Conservation (phyloP, 768 basidiomycete species). For the Imleria badia region DNA sequence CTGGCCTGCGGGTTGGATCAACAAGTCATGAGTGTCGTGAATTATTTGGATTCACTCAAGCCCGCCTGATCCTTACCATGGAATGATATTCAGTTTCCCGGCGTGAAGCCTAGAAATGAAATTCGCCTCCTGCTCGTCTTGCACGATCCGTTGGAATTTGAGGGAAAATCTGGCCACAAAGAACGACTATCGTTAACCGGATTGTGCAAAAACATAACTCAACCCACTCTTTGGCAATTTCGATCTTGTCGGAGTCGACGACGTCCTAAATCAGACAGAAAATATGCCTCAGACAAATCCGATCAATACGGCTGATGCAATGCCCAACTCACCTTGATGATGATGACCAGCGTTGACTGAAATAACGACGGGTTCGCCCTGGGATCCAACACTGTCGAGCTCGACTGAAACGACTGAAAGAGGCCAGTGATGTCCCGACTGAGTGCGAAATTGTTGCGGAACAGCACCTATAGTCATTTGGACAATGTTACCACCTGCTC, state of each 20-base stretch:
- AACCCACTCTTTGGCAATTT: constrained; percentile 59
- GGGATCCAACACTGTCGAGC: constrained; percentile 56
- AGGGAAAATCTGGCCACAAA: constrained; percentile 58
- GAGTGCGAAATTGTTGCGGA: constrained; percentile 65
- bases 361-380: constrained; percentile 57
- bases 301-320: neutral
- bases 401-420: constrained; percentile 62
- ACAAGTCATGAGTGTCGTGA: neutral
- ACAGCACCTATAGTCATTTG: constrained; percentile 47
- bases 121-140: constrained; percentile 58
- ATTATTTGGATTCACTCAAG: neutral
- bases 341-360: constrained; percentile 57
- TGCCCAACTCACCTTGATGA: constrained; percentile 52
- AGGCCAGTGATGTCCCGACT: constrained; percentile 59
- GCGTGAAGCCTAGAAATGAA: constrained; percentile 61
- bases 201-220: too few relatives aligned
- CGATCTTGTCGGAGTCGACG: constrained; percentile 56
- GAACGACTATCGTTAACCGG: too few relatives aligned
- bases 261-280: constrained; percentile 47
- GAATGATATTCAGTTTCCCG: constrained; percentile 55
- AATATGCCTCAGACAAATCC: neutral
- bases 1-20: constrained; percentile 36
- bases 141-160: constrained; percentile 60
- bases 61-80: constrained; percentile 50
- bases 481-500: neutral